Conservation (phyloP, 306 rosid genomes). For the Corylus americana region DNA sequence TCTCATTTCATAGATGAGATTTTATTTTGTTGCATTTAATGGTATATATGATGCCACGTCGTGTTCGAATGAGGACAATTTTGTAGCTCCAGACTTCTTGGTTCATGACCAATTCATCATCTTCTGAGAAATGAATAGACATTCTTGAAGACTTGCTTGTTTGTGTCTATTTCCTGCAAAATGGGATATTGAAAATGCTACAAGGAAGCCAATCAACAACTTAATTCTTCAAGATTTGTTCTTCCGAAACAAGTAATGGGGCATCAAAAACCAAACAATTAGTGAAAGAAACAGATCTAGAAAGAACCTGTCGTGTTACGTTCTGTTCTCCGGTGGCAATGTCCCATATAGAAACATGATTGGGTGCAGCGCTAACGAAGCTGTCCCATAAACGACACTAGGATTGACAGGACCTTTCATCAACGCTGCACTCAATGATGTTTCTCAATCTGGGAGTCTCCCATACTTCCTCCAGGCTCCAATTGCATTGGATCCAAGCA, state of each 20-base stretch:
- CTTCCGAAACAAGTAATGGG: not conserved
- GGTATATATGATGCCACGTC: not conserved
- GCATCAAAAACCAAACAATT: not conserved
- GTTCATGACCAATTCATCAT: not conserved
- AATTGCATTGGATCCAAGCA: not conserved
- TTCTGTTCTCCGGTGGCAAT: slow-evolving; percentile 4
- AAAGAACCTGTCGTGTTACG: not conserved
- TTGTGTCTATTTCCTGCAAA: not conserved
- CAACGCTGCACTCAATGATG: slow-evolving; percentile 99
- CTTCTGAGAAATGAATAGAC: not conserved
- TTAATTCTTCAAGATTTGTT: not conserved
- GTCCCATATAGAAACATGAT: slow-evolving; percentile 51
- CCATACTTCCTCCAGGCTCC: not conserved
- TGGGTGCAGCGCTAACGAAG: slow-evolving; percentile 60
- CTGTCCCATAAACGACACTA: too few species aligned
- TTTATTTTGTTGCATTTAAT: too few species aligned
- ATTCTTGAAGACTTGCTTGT: not conserved
- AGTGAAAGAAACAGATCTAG: slow-evolving; percentile 5
- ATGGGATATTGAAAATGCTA: not conserved
- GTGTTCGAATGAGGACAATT: not conserved
- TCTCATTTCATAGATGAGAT: too few species aligned
- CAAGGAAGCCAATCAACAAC: not conserved
- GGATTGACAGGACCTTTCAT: slow-evolving; percentile 34
- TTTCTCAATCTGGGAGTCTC: slow-evolving; percentile 46
- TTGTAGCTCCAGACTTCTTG: not conserved